Percentiles rank a stretch among this genome's conserved stretches.
Conservation (phyloP, 805 yeast genomes). For the Wickerhamomyces bovis region DNA sequence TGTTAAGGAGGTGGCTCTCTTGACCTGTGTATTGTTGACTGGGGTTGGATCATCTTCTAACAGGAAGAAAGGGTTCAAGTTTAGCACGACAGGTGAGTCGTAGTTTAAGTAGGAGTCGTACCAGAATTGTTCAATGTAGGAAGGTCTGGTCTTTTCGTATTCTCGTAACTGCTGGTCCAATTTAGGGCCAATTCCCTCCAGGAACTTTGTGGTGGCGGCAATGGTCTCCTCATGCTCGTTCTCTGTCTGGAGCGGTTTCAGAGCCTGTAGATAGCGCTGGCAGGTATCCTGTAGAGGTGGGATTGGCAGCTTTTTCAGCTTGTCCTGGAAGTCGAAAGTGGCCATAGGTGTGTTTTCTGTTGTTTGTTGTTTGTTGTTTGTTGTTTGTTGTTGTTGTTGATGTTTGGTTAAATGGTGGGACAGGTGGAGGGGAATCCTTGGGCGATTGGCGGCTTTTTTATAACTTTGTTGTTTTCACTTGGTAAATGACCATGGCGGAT, state of each 20-base stretch:
- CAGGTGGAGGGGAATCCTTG: too few species aligned
- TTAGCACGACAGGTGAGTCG: constrained; percentile 87
- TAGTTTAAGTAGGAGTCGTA: constrained; percentile 82
- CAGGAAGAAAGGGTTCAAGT: constrained; percentile 84
- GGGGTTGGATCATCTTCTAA: constrained; percentile 87
- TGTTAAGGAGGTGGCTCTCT: constrained; percentile 75
- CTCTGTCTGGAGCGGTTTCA: constrained; percentile 78
- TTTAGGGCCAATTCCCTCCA: constrained; percentile 48
- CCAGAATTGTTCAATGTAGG: constrained; percentile 94
- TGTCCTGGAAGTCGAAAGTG: constrained; percentile 57
- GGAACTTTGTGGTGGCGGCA: constrained; percentile 50
- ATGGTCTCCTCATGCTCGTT: constrained; percentile 58
- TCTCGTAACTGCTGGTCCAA: constrained; percentile 59
- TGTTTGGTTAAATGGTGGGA: too few species aligned
- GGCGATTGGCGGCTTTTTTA: background rate
- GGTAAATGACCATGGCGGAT: background rate
- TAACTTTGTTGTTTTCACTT: background rate
- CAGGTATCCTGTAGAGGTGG: constrained; percentile 71
- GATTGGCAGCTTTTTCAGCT: constrained; percentile 66
- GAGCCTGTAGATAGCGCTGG: constrained; percentile 52
- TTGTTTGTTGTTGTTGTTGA: background rate
- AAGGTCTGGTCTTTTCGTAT: constrained; percentile 57
- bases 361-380: background rate
- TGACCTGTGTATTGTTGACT: constrained; percentile 45
- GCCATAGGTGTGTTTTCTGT: constrained; percentile 7